Evolutionary conservation across 805 yeast species (phyloP).

Genomic region (Monosporozyma aquatica): DNA sequence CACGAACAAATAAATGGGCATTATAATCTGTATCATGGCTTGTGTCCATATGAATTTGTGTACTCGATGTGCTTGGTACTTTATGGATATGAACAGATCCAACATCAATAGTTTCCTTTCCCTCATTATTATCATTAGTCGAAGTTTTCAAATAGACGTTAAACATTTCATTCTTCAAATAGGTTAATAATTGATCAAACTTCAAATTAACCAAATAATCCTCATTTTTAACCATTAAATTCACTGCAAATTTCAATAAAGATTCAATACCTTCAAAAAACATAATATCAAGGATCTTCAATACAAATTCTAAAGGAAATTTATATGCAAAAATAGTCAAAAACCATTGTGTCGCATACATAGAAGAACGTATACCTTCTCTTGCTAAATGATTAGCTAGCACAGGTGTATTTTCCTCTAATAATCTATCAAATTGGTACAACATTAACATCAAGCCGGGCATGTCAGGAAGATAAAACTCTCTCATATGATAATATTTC

Average conservation of each 20-base stretch:
- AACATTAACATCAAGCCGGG: conserved; percentile 79
- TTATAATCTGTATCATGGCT: conserved; percentile 36
- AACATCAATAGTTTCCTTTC: conserved; percentile 10
- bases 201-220: conserved; percentile 46
- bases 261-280: conserved; percentile 89
- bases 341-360: conserved; percentile 99
- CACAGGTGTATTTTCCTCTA: conserved; percentile 68
- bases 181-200: conserved; percentile 71
- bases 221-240: conserved; percentile 65
- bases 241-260: conserved; percentile 72
- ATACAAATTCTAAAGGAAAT: conserved; percentile 81
- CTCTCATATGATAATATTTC: conserved; percentile 76
- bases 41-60: conserved; percentile 1
- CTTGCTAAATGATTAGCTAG: conserved; percentile 67
- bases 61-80: conserved; percentile 4
- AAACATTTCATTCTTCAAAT: conserved; percentile 71
- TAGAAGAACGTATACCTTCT: conserved; percentile 83
- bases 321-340: conserved; percentile 90
- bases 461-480: conserved; percentile 80
- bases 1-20: conserved; percentile 66
- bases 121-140: conserved; percentile 23
- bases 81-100: conserved; percentile 8
- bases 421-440: conserved; percentile 81
- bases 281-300: conserved; percentile 79
- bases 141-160: conserved; percentile 53